phyloP scores from a whole-genome alignment of 108 stramenopile species.

The Cyclotella atomus region DNA sequence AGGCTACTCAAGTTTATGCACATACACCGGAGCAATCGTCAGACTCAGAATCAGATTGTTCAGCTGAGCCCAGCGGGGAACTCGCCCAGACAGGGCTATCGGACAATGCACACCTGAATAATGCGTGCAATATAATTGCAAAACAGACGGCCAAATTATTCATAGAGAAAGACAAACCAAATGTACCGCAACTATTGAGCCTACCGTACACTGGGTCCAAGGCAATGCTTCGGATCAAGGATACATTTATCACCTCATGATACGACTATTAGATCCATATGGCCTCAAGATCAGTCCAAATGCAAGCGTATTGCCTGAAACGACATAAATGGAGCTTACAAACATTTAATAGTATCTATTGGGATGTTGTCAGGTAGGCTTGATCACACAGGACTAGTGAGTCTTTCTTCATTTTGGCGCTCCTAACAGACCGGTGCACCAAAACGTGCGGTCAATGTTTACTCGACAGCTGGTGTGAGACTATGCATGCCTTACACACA shows the following conservation, averaged over 20 bases:
- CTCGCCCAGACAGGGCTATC: background rate
- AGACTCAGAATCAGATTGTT: background rate
- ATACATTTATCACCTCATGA: background rate
- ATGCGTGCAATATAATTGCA: no score
- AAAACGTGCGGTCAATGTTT: no score
- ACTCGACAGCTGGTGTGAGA: no score
- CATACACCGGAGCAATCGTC: background rate
- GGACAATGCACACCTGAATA: background rate
- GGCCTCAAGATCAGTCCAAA: background rate
- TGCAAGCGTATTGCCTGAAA: background rate
- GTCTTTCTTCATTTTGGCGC: no score
- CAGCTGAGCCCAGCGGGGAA: background rate
- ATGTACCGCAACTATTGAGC: background rate
- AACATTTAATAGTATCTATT: background rate
- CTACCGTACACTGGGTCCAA: background rate
- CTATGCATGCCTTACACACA: no score
- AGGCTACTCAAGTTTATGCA: background rate
- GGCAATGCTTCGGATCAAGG: background rate
- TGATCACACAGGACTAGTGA: no score
- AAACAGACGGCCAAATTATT: background rate
- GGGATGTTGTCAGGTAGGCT: no score
- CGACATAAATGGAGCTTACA: background rate
- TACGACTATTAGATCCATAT: background rate
- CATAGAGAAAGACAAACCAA: background rate
- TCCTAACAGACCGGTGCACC: no score